Conservation (phyloP, 805 yeast species). For the Saccharomycopsis selenospora region DNA sequence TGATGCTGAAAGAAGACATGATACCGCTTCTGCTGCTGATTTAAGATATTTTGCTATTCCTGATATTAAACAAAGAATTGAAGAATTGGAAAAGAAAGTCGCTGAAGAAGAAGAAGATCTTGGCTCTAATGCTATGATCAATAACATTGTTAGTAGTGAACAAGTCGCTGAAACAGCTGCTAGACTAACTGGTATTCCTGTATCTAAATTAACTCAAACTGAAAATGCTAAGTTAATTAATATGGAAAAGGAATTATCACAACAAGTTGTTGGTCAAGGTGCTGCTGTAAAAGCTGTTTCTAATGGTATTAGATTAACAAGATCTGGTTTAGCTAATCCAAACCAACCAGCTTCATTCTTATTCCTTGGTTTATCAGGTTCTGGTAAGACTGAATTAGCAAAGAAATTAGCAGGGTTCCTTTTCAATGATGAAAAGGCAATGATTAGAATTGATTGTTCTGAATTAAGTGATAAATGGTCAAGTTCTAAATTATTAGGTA, state of each 20-base stretch:
- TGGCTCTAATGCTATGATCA: constrained; percentile 59
- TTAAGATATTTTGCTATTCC: constrained; percentile 96
- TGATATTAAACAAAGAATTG: constrained; percentile 72
- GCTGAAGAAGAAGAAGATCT: constrained; percentile 58
- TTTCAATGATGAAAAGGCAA: constrained; percentile 92
- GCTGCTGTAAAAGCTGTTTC: constrained; percentile 96
- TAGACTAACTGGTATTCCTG: constrained; percentile 94
- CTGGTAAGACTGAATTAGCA: constrained; percentile 97
- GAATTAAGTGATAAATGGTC: constrained; percentile 94
- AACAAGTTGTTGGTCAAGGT: constrained; percentile 87
- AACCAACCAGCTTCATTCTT: constrained; percentile 93
- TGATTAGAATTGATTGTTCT: constrained; percentile 96
- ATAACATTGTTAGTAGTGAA: constrained; percentile 86
- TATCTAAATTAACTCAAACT: constrained; percentile 86
- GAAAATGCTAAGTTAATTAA: constrained; percentile 89
- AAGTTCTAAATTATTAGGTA: constrained; percentile 89
- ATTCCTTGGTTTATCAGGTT: constrained; percentile 92
- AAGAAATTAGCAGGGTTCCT: constrained; percentile 94
- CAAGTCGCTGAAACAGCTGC: constrained; percentile 97
- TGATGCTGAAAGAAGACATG: constrained; percentile 97
- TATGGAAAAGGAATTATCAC: constrained; percentile 82
- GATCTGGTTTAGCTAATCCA: constrained; percentile 95
- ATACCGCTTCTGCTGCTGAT: constrained; percentile 91
- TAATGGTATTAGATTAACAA: constrained; percentile 83
- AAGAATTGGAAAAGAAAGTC: constrained; percentile 69